Conservation (phyloP, 192 early-diverging fungal genomes). For the Piromyces sp. region DNA sequence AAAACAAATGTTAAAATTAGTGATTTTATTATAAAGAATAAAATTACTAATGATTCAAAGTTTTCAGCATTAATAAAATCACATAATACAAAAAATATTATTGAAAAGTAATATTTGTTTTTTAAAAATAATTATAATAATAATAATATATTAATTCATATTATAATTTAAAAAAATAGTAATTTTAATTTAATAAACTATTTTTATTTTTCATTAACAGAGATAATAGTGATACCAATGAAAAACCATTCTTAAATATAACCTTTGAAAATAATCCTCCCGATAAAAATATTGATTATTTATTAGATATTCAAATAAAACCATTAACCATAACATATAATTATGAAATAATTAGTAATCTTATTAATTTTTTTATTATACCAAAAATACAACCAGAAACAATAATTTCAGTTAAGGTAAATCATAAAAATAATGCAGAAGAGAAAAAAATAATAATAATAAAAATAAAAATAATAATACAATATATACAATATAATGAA, state of each 20-base stretch:
- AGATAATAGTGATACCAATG: background rate
- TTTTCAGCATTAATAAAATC: background rate
- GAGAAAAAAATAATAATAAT: conserved; percentile 9
- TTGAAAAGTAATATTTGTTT: background rate
- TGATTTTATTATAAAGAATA: background rate
- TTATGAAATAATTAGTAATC: conserved; percentile 48
- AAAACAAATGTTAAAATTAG: background rate
- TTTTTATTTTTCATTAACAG: background rate
- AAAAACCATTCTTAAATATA: conserved; percentile 43
- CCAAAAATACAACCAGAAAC: conserved; percentile 25
- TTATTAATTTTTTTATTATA: conserved; percentile 68
- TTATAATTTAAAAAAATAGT: too few species aligned
- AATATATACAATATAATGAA: too few species aligned
- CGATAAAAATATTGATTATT: conserved; percentile 54
- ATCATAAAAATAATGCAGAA: conserved; percentile 2
- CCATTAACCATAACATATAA: conserved; percentile 83
- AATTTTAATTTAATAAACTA: too few species aligned
- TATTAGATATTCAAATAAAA: conserved; percentile 47
- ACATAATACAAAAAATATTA: background rate
- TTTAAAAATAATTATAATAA: too few species aligned
- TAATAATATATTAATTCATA: too few species aligned
- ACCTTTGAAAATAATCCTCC: conserved; percentile 74
- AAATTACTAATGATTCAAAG: background rate
- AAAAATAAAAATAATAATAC: conserved; percentile 44
- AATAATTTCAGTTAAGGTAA: background rate